phyloP scores from a whole-genome alignment of 2,329 filamentous ascomycete genomes.

The Beauveria scarabaeidicola region DNA sequence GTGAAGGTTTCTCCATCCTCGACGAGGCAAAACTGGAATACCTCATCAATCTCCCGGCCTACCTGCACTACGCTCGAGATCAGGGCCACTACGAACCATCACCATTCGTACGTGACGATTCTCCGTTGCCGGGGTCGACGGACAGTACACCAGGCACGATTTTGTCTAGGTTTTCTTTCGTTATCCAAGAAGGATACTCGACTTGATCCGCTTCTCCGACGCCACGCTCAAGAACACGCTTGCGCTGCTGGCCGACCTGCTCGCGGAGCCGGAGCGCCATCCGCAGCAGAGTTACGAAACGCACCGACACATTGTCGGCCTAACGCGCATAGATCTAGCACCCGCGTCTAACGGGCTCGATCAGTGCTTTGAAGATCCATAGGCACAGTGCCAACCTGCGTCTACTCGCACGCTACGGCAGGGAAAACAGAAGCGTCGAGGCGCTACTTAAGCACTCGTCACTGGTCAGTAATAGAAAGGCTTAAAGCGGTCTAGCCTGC shows the following conservation, averaged over 20 bases:
- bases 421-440: background rate
- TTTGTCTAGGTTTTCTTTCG: background rate
- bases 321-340: background rate
- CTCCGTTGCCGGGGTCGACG: background rate
- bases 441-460: conserved; percentile 5
- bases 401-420: conserved; percentile 5
- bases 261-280: background rate
- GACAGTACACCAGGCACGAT: background rate
- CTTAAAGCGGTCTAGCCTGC: background rate
- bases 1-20: too few relatives aligned
- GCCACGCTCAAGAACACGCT: conserved; percentile 1
- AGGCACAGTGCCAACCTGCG: conserved; percentile 1
- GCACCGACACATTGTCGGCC: conserved; percentile 3
- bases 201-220: background rate
- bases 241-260: background rate
- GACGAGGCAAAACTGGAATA: too few relatives aligned
- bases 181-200: background rate
- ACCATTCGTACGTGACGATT: background rate
- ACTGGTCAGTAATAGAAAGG: conserved; percentile 2
- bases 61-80: too few relatives aligned
- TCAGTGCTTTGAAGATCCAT: background rate
- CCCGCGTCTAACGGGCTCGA: background rate
- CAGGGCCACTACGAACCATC: too few relatives aligned
- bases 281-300: background rate
- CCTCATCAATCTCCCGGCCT: too few relatives aligned